These are phyloP conservation scores for Geotrichum klebahnii DNA, from an alignment of 1,139 yeast genomes.

Conservation along the genomic window DNA sequence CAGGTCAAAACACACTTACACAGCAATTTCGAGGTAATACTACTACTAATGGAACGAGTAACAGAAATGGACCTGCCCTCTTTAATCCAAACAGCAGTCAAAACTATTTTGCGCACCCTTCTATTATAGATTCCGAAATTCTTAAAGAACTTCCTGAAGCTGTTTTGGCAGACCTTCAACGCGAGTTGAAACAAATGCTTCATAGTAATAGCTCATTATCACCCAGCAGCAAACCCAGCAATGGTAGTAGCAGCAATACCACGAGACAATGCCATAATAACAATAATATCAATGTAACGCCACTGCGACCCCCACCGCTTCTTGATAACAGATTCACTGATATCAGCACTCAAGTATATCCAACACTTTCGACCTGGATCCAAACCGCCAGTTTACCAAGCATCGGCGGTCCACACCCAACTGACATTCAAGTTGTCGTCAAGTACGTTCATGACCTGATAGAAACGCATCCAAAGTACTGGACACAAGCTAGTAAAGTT, in stretches of 20 bases:
- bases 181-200: background rate
- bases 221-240: slow-evolving; percentile 1
- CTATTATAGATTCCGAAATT: slow-evolving; percentile 2
- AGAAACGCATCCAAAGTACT: slow-evolving; percentile 1
- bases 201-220: background rate
- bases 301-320: background rate
- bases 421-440: slow-evolving; percentile 12
- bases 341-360: slow-evolving; percentile 2
- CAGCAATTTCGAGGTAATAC: slow-evolving; percentile 1
- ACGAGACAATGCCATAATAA: no score
- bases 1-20: slow-evolving; percentile 15
- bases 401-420: slow-evolving; percentile 21
- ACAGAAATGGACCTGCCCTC: background rate
- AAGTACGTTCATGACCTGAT: slow-evolving; percentile 6
- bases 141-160: slow-evolving; percentile 6
- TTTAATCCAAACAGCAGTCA: background rate
- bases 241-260: background rate
- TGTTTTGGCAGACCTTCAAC: slow-evolving; percentile 7
- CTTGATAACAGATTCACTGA: background rate
- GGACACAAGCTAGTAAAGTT: slow-evolving; percentile 12
- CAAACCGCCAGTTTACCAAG: background rate
- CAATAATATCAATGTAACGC: no score
- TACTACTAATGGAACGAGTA: background rate
- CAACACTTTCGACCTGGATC: slow-evolving; percentile 7
- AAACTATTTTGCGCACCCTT: slow-evolving; percentile 11